Conservation (phyloP, 768 basidiomycete species). For the Baorangia bicolor region DNA sequence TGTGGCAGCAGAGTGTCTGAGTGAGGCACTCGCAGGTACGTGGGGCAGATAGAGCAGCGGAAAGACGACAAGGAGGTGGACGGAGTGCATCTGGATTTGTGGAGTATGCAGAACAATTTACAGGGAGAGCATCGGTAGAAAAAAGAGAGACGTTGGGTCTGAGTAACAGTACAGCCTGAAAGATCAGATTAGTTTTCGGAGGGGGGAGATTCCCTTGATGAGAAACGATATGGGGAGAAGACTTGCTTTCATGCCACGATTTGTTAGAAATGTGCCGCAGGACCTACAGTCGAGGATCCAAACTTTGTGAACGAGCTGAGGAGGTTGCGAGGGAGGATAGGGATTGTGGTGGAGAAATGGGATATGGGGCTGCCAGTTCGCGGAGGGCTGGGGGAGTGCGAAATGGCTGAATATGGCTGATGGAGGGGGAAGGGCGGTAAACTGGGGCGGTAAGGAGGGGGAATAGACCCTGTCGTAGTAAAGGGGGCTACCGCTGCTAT, state of each 20-base stretch:
- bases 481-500: slow-evolving; percentile 2
- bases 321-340: slow-evolving; percentile 41
- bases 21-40: slow-evolving; percentile 87
- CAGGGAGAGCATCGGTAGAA: slow-evolving; percentile 77
- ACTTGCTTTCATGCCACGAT: slow-evolving; percentile 81
- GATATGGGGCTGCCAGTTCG: slow-evolving; percentile 34
- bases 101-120: slow-evolving; percentile 70
- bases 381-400: slow-evolving; percentile 11
- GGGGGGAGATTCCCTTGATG: neutral
- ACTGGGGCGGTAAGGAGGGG: slow-evolving; percentile 11
- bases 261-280: slow-evolving; percentile 74
- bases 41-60: slow-evolving; percentile 29
- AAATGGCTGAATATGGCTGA: slow-evolving; percentile 31
- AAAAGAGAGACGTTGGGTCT: slow-evolving; percentile 80
- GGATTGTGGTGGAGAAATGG: slow-evolving; percentile 41
- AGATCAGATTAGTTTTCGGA: slow-evolving; percentile 3
- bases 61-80: slow-evolving; percentile 39
- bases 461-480: slow-evolving; percentile 19
- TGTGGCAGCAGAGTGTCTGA: slow-evolving; percentile 76
- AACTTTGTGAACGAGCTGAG: slow-evolving; percentile 61
- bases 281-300: slow-evolving; percentile 79
- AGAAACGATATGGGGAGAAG: neutral
- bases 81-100: slow-evolving; percentile 45
- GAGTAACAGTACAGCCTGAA: slow-evolving; percentile 78
- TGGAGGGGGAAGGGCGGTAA: slow-evolving; percentile 13